phyloP scores from a whole-genome alignment of 1,139 yeast genomes.

The Blastobotrys illinoisensis region DNA sequence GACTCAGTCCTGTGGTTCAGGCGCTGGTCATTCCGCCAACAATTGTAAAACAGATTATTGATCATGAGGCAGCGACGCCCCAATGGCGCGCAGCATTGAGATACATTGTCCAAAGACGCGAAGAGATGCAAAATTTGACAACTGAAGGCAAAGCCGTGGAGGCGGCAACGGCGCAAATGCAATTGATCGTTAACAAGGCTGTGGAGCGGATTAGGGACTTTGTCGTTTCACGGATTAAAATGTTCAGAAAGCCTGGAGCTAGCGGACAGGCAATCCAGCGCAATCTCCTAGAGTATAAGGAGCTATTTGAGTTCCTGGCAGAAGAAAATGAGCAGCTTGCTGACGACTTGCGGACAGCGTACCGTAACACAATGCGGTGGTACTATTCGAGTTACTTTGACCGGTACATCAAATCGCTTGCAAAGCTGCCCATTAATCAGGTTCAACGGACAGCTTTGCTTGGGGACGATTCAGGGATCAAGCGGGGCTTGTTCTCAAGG shows the following conservation, averaged over 20 bases:
- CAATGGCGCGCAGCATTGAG: slow-evolving; percentile 34
- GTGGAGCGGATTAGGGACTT: slow-evolving; percentile 73
- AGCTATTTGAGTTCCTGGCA: slow-evolving; percentile 53
- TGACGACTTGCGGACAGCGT: slow-evolving; percentile 70
- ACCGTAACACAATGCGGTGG: slow-evolving; percentile 87
- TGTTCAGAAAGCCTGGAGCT: slow-evolving; percentile 47
- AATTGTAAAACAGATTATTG: slow-evolving; percentile 28
- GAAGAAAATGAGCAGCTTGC: slow-evolving; percentile 60
- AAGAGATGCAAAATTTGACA: slow-evolving; percentile 16
- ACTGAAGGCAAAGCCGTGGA: slow-evolving; percentile 17
- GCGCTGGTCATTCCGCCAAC: slow-evolving; percentile 72
- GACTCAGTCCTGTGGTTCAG: slow-evolving; percentile 64
- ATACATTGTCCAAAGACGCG: slow-evolving; percentile 22
- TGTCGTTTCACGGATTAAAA: slow-evolving; percentile 58
- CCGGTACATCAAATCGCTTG: slow-evolving; percentile 71
- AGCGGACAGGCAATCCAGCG: slow-evolving; percentile 72
- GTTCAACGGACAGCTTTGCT: slow-evolving; percentile 51
- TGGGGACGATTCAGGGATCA: slow-evolving; percentile 32
- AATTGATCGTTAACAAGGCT: slow-evolving; percentile 45
- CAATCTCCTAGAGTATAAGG: slow-evolving; percentile 54
- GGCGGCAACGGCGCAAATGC: slow-evolving; percentile 38
- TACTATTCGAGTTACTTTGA: slow-evolving; percentile 77
- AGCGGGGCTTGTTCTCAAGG: slow-evolving; percentile 10
- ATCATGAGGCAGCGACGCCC: slow-evolving; percentile 28
- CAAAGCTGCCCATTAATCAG: slow-evolving; percentile 49